A percentile compares a stretch with the other conserved stretches of the same genome.
Evolutionary conservation across 805 yeast species (phyloP).

Genomic region (Wickerhamomyces kurtzmanii): DNA sequence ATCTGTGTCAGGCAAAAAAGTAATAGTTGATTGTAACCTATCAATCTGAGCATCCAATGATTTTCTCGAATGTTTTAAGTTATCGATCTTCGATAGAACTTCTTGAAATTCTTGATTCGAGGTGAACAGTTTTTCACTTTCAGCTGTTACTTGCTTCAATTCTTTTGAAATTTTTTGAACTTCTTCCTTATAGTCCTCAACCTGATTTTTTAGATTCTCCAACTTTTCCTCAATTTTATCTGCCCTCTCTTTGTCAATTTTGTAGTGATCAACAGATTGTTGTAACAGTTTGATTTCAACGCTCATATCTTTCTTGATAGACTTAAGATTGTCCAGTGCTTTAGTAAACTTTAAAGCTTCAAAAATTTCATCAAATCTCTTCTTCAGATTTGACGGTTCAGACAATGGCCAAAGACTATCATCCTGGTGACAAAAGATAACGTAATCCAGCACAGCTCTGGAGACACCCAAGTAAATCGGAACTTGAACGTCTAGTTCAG

Average conservation of each 20-base stretch:
- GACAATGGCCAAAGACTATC: constrained; percentile 94
- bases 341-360: constrained; percentile 92
- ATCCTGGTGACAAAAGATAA: constrained; percentile 95
- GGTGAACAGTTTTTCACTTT: constrained; percentile 56
- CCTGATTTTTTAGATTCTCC: constrained; percentile 28
- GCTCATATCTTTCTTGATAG: constrained; percentile 66
- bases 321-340: constrained; percentile 73
- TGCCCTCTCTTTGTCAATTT: constrained; percentile 67
- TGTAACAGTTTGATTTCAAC: constrained; percentile 67
- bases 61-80: constrained; percentile 35
- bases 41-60: constrained; percentile 40
- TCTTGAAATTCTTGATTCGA: constrained; percentile 78
- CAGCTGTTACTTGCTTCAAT: constrained; percentile 42
- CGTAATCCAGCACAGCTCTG: constrained; percentile 79
- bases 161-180: constrained; percentile 37
- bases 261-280: constrained; percentile 70
- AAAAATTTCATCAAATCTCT: constrained; percentile 91
- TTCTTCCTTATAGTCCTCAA: constrained; percentile 35
- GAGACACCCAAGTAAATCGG: constrained; percentile 86
- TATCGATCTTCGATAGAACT: constrained; percentile 53
- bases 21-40: constrained; percentile 38
- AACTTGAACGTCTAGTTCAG: constrained; percentile 74
- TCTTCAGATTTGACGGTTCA: constrained; percentile 83
- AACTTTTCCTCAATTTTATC: constrained; percentile 41
- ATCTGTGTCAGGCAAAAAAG: constrained; percentile 32